phyloP scores from a whole-genome alignment of 768 basidiomycete species.

The Mycena polygramma region DNA sequence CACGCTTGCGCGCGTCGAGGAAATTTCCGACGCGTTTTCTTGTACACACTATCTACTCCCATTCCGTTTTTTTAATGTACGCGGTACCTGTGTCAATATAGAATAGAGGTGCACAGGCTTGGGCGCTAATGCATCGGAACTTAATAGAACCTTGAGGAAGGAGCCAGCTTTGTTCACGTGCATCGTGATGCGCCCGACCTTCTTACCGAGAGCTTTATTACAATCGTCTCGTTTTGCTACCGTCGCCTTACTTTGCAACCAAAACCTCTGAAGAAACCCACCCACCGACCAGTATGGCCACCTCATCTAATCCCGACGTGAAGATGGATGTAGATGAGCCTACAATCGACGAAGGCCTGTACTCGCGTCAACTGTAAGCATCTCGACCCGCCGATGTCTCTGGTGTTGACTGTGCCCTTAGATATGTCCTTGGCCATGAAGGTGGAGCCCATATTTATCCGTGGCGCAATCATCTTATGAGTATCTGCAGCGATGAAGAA shows the following conservation, averaged over 20 bases:
- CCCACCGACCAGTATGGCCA: slow-evolving; percentile 50
- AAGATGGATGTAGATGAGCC: slow-evolving; percentile 91
- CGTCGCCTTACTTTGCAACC: slow-evolving; percentile 28
- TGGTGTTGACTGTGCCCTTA: slow-evolving; percentile 45
- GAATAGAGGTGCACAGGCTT: neutral
- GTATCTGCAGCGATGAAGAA: slow-evolving; percentile 91
- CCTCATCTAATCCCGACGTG: slow-evolving; percentile 43
- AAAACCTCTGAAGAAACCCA: slow-evolving; percentile 28
- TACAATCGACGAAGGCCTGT: slow-evolving; percentile 92
- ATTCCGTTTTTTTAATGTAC: neutral
- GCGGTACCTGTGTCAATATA: neutral
- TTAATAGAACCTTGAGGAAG: slow-evolving; percentile 24
- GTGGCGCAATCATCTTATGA: slow-evolving; percentile 19
- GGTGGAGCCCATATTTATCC: slow-evolving; percentile 59
- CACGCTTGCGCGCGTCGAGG: slow-evolving; percentile 19
- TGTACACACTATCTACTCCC: neutral
- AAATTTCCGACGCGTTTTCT: slow-evolving; percentile 26
- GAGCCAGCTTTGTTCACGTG: slow-evolving; percentile 1
- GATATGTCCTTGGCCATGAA: slow-evolving; percentile 97
- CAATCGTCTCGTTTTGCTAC: neutral
- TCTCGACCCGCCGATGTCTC: slow-evolving; percentile 33
- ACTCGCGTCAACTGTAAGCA: slow-evolving; percentile 92
- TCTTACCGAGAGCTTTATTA: slow-evolving; percentile 10
- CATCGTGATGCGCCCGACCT: neutral
- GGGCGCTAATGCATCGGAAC: neutral